Conservation (phyloP, 768 basidiomycete genomes). For the Suillus plorans region DNA sequence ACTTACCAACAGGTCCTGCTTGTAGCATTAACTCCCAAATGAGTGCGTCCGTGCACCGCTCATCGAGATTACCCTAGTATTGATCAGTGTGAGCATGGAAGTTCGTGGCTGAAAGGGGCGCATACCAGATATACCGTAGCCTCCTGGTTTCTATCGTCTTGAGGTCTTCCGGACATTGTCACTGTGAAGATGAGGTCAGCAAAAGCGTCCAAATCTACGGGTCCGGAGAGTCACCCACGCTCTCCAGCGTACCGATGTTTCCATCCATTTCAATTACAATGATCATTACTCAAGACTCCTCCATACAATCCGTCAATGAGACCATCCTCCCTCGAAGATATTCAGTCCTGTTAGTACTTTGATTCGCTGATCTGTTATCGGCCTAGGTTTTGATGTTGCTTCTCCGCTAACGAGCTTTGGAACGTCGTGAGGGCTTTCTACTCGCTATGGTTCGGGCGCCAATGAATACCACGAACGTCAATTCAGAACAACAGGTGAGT, state of each 20-base stretch:
- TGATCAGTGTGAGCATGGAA: constrained; percentile 9
- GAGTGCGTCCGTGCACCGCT: constrained; percentile 89
- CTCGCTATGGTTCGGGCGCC: no score
- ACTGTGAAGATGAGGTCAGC: not conserved
- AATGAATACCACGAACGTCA: no score
- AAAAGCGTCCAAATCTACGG: not conserved
- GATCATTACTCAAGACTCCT: constrained; percentile 3
- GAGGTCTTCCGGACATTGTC: constrained; percentile 46
- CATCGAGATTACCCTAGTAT: constrained; percentile 90
- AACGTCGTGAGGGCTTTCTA: no score
- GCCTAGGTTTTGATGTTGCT: no score
- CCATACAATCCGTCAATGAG: constrained; percentile 30
- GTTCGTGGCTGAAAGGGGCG: not conserved
- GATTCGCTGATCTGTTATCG: no score
- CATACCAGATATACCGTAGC: constrained; percentile 84
- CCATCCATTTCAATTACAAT: not conserved
- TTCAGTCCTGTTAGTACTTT: not conserved
- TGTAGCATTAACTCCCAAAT: constrained; percentile 99
- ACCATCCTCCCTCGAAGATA: constrained; percentile 48
- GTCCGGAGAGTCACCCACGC: not conserved
- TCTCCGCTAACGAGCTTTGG: no score
- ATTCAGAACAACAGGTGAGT: no score
- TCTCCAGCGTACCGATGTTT: not conserved
- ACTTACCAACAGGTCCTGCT: constrained; percentile 95
- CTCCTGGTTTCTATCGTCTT: constrained; percentile 90